Conservation (phyloP, 2,329 filamentous ascomycete species). For the Alternaria tenuissima region DNA sequence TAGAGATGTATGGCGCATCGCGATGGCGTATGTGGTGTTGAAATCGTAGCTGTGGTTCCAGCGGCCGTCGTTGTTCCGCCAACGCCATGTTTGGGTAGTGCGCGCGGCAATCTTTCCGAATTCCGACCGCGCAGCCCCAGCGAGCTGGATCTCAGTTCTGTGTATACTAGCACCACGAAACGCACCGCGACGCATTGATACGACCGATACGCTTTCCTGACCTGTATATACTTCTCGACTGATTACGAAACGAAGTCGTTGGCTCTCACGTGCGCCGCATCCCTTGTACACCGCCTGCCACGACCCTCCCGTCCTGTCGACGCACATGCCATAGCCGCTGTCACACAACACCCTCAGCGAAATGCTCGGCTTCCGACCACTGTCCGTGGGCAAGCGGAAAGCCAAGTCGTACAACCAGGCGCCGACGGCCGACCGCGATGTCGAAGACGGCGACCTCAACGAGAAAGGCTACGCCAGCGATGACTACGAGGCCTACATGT, state of each 20-base stretch:
- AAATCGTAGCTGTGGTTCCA: neutral
- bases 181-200: conserved; percentile 14
- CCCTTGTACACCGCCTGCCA: neutral
- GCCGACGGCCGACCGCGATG: conserved; percentile 39
- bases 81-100: conserved; percentile 17
- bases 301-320: neutral
- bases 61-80: conserved; percentile 13
- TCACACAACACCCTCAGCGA: neutral
- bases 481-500: conserved; percentile 45
- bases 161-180: conserved; percentile 1
- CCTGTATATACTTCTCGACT: neutral
- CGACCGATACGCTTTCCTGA: conserved; percentile 5
- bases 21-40: neutral
- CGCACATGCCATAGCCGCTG: conserved; percentile 13
- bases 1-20: rapidly evolving
- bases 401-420: conserved; percentile 42
- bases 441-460: conserved; percentile 44
- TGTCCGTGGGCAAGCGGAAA: conserved; percentile 50
- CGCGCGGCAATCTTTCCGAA: conserved; percentile 15
- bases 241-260: neutral
- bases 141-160: neutral
- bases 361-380: conserved; percentile 50
- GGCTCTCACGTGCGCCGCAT: neutral
- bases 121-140: conserved; percentile 5
- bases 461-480: conserved; percentile 53